phyloP scores from a whole-genome alignment of 805 yeast species.

The Candida pini region DNA sequence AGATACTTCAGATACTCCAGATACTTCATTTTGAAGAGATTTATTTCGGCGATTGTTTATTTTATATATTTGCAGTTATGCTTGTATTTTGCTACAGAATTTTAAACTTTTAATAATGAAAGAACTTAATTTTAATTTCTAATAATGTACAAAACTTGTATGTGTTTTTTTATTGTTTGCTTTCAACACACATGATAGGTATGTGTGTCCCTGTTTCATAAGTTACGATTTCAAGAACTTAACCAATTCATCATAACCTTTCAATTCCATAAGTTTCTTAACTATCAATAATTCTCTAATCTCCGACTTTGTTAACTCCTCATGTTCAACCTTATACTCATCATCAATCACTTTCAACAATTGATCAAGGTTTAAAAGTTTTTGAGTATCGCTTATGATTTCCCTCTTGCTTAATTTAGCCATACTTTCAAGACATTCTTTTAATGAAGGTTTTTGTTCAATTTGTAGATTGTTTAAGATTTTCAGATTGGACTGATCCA shows the following conservation, averaged over 20 bases:
- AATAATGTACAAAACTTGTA: too few relatives aligned
- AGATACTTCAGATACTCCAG: too few relatives aligned
- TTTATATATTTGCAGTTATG: too few relatives aligned
- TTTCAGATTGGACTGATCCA: slow-evolving; percentile 25
- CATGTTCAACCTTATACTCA: slow-evolving; percentile 16
- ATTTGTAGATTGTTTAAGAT: slow-evolving; percentile 21
- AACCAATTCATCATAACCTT: slow-evolving; percentile 63
- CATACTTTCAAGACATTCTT: slow-evolving; percentile 29
- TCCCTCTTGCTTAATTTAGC: slow-evolving; percentile 28
- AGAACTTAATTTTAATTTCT: too few relatives aligned
- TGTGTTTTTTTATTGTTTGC: background rate
- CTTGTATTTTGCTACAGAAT: too few relatives aligned
- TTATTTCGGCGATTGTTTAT: too few relatives aligned
- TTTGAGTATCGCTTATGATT: slow-evolving; percentile 23
- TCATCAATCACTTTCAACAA: slow-evolving; percentile 36
- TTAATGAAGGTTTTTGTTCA: slow-evolving; percentile 5
- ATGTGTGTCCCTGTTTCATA: too few relatives aligned
- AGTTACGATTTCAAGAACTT: slow-evolving; percentile 43
- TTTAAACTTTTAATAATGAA: too few relatives aligned
- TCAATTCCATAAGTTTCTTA: slow-evolving; percentile 55
- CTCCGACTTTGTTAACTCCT: slow-evolving; percentile 32
- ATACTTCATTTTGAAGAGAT: too few relatives aligned
- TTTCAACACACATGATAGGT: background rate
- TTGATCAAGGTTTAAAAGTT: slow-evolving; percentile 39
- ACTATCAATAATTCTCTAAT: slow-evolving; percentile 47